Evolutionary conservation across 768 basidiomycete species (phyloP), one percentile per base, ranked within the genome.

Genomic region (Tricholoma sp.): DNA sequence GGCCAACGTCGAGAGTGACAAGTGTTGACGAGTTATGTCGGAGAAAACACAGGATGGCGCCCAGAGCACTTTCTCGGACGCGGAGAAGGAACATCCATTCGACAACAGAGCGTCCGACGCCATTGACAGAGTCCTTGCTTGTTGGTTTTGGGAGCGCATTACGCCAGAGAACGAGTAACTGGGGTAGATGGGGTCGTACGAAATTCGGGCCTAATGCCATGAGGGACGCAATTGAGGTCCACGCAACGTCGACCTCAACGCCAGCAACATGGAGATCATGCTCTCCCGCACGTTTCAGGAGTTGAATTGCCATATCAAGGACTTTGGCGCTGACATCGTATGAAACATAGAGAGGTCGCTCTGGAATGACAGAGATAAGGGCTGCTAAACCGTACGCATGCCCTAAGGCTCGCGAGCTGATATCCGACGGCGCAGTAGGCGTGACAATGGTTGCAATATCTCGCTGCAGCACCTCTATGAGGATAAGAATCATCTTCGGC

Each of bases 71-170:
- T 72, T 97, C 95, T 20, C 96, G 80, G 17, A 98, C 90, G 57
- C 91, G 86, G 7, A 98, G 76, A 2, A 99, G 76, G 73, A 98
- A 99, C 36, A 81, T 79, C 94, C 94, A 98, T 63, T 98, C 97
- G 0, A 81, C 74, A 18, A 81, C 75, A 28, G 85, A 82, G 31
- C 94, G 77, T 15, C 84, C 84, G 4, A 79, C 78, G 13, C 77
- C 80, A 12, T 73, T 73, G 0, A 76, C 71, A 0, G 84, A 76
- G 63, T 98, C 96, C 69, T 97, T 97, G 64, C 80, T 88, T 0
- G 92, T 94, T 0, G 93, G 88, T 70, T 98, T 99, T 1, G 97
- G 94, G 0, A 99, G 78, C 1, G 96, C 94, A 63, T 99, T 99
- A 32, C 97, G 80, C 97, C 97, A 99, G 3, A 99, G 81, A 0